phyloP scores from a whole-genome alignment of 2,329 filamentous ascomycete genomes.

The Cladophialophora bantiana region DNA sequence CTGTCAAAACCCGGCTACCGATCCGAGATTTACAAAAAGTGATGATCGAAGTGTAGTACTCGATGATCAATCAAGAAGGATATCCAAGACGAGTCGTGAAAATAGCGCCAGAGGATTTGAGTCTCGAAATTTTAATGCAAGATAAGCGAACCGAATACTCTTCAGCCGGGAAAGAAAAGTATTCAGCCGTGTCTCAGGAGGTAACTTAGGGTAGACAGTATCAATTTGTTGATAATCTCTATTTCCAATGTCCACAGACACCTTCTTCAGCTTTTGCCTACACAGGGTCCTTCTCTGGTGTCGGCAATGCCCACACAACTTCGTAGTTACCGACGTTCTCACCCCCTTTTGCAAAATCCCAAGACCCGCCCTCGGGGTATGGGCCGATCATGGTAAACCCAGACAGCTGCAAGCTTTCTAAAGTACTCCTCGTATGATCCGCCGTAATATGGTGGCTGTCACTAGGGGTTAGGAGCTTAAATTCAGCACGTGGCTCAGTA shows the following conservation, averaged over 20 bases:
- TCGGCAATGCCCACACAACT: conserved; percentile 55
- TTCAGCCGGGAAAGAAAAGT: not conserved
- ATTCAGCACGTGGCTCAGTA: conserved; percentile 48
- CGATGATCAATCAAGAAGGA: no score
- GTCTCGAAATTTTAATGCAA: no score
- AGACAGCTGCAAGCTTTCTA: conserved; percentile 48
- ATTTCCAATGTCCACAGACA: conserved; percentile 49
- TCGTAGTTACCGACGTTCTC: conserved; percentile 53
- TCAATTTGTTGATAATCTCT: not conserved
- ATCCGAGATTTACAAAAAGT: not conserved
- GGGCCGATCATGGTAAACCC: conserved; percentile 66
- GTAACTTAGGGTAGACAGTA: not conserved
- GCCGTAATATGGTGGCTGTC: conserved; percentile 46
- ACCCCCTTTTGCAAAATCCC: conserved; percentile 60
- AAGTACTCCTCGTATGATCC: conserved; percentile 41
- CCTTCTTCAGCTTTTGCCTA: conserved; percentile 51
- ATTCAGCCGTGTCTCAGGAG: not conserved
- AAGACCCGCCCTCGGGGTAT: conserved; percentile 57
- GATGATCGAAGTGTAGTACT: no score
- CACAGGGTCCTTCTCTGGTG: conserved; percentile 58
- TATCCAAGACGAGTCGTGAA: no score
- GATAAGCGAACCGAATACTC: not conserved
- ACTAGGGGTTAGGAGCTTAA: conserved; percentile 56
- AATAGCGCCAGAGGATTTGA: no score
- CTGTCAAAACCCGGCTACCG: not conserved